Conservation (phyloP, 345 rosid species). For the Aurinia saxatilis region DNA sequence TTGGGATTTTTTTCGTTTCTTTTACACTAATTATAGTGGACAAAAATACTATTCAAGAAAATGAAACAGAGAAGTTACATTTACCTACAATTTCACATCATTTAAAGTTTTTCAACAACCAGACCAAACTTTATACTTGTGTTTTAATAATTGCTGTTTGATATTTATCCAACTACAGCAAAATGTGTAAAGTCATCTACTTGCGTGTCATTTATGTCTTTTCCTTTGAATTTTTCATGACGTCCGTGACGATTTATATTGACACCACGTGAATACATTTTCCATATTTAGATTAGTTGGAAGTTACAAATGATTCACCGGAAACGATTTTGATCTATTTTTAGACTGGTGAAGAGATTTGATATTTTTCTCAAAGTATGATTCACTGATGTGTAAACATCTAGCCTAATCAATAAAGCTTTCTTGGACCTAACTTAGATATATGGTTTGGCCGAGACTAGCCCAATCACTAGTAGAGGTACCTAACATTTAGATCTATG, state of each 20-base stretch:
- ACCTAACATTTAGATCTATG: background rate
- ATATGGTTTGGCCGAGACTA: background rate
- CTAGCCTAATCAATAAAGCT: constrained; percentile 2
- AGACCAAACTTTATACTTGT: constrained; percentile 4
- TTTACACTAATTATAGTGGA: constrained; percentile 1
- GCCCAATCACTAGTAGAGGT: background rate
- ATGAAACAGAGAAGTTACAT: background rate
- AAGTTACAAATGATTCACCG: background rate
- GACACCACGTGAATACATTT: constrained; percentile 2
- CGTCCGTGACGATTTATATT: constrained; percentile 8
- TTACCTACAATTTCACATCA: background rate
- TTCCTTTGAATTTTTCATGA: constrained; percentile 3
- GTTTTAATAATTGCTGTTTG: constrained; percentile 1
- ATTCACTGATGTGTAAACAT: background rate
- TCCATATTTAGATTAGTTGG: constrained; percentile 5
- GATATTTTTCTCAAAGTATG: background rate
- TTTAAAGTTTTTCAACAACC: constrained; percentile 16
- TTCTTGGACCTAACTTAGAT: background rate
- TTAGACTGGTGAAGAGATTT: background rate
- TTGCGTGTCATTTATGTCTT: constrained; percentile 25
- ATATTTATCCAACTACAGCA: constrained; percentile 11
- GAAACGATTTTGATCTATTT: background rate
- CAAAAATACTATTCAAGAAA: background rate
- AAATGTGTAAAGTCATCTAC: constrained; percentile 8
- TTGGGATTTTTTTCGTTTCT: background rate